Conservation (phyloP, 2,329 filamentous ascomycete species). For the Cercospora janseana region DNA sequence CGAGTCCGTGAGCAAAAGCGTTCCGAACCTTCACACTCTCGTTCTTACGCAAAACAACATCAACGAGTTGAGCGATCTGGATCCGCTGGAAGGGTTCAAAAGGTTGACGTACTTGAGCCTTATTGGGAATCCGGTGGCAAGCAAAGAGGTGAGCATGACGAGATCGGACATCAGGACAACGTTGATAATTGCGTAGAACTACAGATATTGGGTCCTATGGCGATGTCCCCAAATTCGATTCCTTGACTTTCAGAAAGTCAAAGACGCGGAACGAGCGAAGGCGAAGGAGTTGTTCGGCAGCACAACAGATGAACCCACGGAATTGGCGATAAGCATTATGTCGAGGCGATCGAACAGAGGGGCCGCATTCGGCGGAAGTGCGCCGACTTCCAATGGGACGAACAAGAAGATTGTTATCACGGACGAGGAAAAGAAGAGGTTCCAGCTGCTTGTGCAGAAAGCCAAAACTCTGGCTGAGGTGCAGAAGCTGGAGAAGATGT, state of each 20-base stretch:
- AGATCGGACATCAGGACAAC: neutral
- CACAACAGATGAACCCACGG: slow-evolving; percentile 66
- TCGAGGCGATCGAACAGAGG: slow-evolving; percentile 68
- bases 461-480: slow-evolving; percentile 91
- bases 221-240: slow-evolving; percentile 80
- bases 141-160: slow-evolving; percentile 76
- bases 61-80: slow-evolving; percentile 79
- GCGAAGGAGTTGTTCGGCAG: slow-evolving; percentile 83
- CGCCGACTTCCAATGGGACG: slow-evolving; percentile 46
- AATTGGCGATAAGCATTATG: slow-evolving; percentile 80
- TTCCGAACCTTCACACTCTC: slow-evolving; percentile 79
- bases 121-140: slow-evolving; percentile 82
- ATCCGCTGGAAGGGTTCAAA: slow-evolving; percentile 68
- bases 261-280: slow-evolving; percentile 73
- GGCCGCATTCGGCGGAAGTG: slow-evolving; percentile 48
- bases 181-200: slow-evolving; percentile 63
- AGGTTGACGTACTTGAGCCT: slow-evolving; percentile 77
- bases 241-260: slow-evolving; percentile 89
- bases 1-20: slow-evolving; percentile 66
- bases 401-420: slow-evolving; percentile 57
- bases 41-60: slow-evolving; percentile 82
- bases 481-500: slow-evolving; percentile 81
- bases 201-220: slow-evolving; percentile 90
- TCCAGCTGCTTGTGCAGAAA: slow-evolving; percentile 83
- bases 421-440: slow-evolving; percentile 78